Evolutionary conservation across 2,329 filamentous ascomycete species (phyloP).

Genomic region (Periglandula ipomoeae): DNA sequence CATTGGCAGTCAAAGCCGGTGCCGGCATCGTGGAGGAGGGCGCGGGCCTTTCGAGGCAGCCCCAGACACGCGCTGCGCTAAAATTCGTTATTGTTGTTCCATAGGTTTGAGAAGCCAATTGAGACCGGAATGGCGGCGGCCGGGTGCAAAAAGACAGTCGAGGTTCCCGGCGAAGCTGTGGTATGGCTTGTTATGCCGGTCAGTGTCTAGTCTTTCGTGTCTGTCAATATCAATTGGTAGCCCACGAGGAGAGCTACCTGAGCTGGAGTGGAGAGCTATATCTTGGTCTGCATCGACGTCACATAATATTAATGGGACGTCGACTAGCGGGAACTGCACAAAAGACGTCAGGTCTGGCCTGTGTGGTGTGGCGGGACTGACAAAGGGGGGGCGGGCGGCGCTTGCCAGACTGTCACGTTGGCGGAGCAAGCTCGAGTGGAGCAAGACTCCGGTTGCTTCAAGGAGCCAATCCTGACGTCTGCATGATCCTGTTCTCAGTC

Average conservation of each 20-base stretch:
- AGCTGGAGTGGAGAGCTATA: background rate
- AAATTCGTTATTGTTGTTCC: background rate
- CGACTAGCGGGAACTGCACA: too few relatives aligned
- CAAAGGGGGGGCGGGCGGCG: too few relatives aligned
- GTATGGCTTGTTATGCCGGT: background rate
- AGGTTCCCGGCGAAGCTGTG: background rate
- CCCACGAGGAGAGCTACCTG: background rate
- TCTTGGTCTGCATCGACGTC: background rate
- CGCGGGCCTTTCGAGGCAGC: background rate
- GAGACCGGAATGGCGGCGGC: background rate
- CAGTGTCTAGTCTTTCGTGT: background rate
- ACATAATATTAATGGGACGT: background rate
- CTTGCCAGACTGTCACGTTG: too few relatives aligned
- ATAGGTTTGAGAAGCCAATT: background rate
- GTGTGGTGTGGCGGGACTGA: background rate
- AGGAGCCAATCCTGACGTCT: too few relatives aligned
- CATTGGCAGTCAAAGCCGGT: slow-evolving; percentile 16
- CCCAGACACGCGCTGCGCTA: background rate
- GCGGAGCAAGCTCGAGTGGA: too few relatives aligned
- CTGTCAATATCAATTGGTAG: background rate
- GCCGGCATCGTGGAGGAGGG: slow-evolving; percentile 4
- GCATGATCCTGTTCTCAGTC: too few relatives aligned
- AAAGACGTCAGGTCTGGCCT: background rate
- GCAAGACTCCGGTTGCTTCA: too few relatives aligned
- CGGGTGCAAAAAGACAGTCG: background rate